Conservation (phyloP, 305 asterid species). For the Ruellia speciosa region DNA sequence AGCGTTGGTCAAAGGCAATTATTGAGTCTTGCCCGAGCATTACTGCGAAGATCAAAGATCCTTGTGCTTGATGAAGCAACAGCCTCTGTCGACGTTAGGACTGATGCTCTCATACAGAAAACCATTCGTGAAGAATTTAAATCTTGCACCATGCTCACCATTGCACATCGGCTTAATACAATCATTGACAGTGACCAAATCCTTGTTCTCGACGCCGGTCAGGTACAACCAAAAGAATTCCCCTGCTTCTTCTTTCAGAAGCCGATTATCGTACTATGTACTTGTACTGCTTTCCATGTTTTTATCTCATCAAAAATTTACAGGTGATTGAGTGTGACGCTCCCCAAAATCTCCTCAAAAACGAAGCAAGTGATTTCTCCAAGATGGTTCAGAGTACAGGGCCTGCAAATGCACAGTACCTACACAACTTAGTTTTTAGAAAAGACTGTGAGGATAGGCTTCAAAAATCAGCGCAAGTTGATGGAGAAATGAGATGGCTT, state of each 20-base stretch:
- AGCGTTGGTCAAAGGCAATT: slow-evolving; percentile 96
- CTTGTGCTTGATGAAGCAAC: slow-evolving; percentile 98
- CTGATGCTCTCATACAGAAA: slow-evolving; percentile 88
- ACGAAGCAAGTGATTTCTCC: slow-evolving; percentile 52
- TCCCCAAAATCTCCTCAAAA: slow-evolving; percentile 53
- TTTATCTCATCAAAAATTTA: neutral
- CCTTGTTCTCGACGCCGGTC: slow-evolving; percentile 75
- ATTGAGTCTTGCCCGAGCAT: slow-evolving; percentile 85
- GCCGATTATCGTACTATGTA: neutral
- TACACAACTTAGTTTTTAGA: slow-evolving; percentile 42
- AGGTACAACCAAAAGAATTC: slow-evolving; percentile 30
- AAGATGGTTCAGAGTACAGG: slow-evolving; percentile 81
- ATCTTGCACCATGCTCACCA: slow-evolving; percentile 88
- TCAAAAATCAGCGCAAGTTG: slow-evolving; percentile 19
- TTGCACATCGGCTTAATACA: slow-evolving; percentile 90
- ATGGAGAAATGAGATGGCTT: slow-evolving; percentile 31
- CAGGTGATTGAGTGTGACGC: slow-evolving; percentile 71
- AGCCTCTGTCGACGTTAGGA: slow-evolving; percentile 90
- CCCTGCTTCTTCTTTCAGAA: neutral
- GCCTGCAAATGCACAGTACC: slow-evolving; percentile 68
- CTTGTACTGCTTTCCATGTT: neutral
- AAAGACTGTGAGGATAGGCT: slow-evolving; percentile 24
- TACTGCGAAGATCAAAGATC: slow-evolving; percentile 84
- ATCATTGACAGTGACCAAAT: slow-evolving; percentile 77
- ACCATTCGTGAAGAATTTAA: slow-evolving; percentile 82